Percentiles rank a stretch among this genome's conserved stretches.
Conservation (phyloP, 2,329 filamentous ascomycete genomes). For the Lasiodiplodia sp. region DNA sequence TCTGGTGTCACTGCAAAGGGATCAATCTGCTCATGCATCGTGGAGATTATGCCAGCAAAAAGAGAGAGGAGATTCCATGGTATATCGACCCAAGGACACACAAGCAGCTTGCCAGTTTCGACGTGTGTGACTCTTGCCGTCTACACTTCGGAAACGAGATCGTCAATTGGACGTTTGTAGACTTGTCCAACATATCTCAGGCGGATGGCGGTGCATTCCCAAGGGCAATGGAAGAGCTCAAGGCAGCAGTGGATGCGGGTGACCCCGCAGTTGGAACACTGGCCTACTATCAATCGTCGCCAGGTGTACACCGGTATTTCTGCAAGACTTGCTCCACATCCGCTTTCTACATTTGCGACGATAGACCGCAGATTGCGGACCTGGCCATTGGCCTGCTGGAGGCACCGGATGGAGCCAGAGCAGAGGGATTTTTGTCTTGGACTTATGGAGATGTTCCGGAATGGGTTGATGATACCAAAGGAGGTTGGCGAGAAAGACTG, state of each 20-base stretch:
- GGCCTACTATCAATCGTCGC: constrained; percentile 53
- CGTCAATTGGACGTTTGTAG: constrained; percentile 55
- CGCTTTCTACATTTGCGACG: constrained; percentile 55
- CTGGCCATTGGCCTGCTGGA: constrained; percentile 56
- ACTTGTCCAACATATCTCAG: constrained; percentile 51
- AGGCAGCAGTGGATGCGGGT: constrained; percentile 43
- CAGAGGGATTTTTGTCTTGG: constrained; percentile 56
- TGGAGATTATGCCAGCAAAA: constrained; percentile 39
- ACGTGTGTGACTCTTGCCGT: constrained; percentile 59
- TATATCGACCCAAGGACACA: constrained; percentile 54
- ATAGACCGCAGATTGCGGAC: constrained; percentile 51
- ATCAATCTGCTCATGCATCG: constrained; percentile 52
- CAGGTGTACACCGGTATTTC: constrained; percentile 57
- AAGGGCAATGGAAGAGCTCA: constrained; percentile 41
- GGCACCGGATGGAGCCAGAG: constrained; percentile 55
- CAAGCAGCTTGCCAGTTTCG: constrained; percentile 51
- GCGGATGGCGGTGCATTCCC: constrained; percentile 40
- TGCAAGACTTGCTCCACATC: constrained; percentile 57
- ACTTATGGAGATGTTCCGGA: constrained; percentile 44
- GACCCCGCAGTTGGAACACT: constrained; percentile 55
- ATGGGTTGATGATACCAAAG: constrained; percentile 46
- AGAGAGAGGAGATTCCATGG: constrained; percentile 47
- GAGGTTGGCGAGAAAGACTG: constrained; percentile 52
- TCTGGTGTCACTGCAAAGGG: constrained; percentile 58
- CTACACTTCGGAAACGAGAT: constrained; percentile 53